Evolutionary conservation across 495 filamentous ascomycete species (phyloP).

Genomic region (Evernia prunastri): DNA sequence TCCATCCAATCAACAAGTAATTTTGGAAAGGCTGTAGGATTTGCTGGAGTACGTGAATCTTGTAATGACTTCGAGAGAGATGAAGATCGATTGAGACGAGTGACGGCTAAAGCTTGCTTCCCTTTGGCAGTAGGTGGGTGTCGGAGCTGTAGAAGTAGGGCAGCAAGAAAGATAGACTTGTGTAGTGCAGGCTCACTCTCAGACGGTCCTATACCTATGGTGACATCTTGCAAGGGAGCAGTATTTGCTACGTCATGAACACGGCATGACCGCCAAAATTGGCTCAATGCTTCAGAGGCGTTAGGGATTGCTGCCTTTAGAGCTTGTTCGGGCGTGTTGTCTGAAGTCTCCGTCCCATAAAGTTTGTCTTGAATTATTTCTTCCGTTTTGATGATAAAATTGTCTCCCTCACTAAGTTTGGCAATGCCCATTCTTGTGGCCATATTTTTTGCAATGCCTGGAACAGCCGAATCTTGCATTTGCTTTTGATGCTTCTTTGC

Average conservation of each 20-base stretch:
- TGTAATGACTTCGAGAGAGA: slow-evolving; percentile 18
- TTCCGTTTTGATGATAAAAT: slow-evolving; percentile 53
- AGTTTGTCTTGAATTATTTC: slow-evolving; percentile 33
- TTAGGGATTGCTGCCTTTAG: slow-evolving; percentile 50
- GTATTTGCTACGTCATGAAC: slow-evolving; percentile 38
- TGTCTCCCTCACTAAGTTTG: slow-evolving; percentile 41
- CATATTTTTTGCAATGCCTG: slow-evolving; percentile 45
- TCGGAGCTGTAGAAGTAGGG: slow-evolving; percentile 65
- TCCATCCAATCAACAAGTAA: slow-evolving; percentile 75
- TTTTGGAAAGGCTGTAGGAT: slow-evolving; percentile 54
- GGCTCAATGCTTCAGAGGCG: slow-evolving; percentile 47
- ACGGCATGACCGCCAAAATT: slow-evolving; percentile 52
- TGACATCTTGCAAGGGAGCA: slow-evolving; percentile 46
- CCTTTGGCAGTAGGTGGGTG: slow-evolving; percentile 48
- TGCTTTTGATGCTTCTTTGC: slow-evolving; percentile 28
- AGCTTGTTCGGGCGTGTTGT: slow-evolving; percentile 50
- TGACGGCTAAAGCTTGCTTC: slow-evolving; percentile 29
- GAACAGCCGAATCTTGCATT: slow-evolving; percentile 39
- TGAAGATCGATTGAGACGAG: slow-evolving; percentile 19
- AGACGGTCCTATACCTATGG: slow-evolving; percentile 54
- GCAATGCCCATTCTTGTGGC: slow-evolving; percentile 43
- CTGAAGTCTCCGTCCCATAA: slow-evolving; percentile 44
- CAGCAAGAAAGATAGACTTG: slow-evolving; percentile 68
- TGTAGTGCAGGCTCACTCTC: slow-evolving; percentile 50
- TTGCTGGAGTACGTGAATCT: slow-evolving; percentile 31